Evolutionary conservation across 148 eudicot species (phyloP).

Genomic region (Rhododendron henanense): DNA sequence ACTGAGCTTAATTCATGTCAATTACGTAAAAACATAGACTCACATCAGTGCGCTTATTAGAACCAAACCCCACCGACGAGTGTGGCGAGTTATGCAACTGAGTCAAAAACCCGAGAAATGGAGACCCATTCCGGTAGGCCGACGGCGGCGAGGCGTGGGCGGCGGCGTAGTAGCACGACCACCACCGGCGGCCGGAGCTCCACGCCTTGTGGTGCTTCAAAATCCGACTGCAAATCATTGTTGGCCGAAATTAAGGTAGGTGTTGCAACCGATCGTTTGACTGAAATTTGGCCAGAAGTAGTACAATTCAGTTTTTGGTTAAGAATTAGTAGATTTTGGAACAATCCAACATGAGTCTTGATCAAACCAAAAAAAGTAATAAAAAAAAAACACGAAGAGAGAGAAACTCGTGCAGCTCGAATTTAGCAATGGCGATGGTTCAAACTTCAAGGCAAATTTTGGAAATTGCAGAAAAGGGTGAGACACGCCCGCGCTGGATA

Average conservation of each 20-base stretch:
- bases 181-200: constrained; percentile 24
- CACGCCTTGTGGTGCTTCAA: constrained; percentile 22
- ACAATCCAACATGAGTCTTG: neutral
- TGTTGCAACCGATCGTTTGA: neutral
- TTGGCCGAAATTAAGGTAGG: neutral
- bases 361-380: neutral
- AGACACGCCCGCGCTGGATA: neutral
- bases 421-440: neutral
- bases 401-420: neutral
- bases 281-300: neutral
- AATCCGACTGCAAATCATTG: constrained; percentile 39
- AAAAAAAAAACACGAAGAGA: neutral
- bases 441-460: neutral
- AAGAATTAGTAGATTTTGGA: neutral
- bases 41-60: constrained; percentile 18
- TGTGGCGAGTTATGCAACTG: neutral
- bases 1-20: constrained; percentile 3
- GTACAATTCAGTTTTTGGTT: neutral
- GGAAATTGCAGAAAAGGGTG: neutral
- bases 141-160: constrained; percentile 10
- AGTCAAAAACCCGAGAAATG: constrained; percentile 23
- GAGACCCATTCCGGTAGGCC: constrained; percentile 15
- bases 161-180: constrained; percentile 21
- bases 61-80: neutral
- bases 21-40: constrained; percentile 8